phyloP scores from a whole-genome alignment of 2,329 filamentous ascomycete species.

The Beauveria sp. region DNA sequence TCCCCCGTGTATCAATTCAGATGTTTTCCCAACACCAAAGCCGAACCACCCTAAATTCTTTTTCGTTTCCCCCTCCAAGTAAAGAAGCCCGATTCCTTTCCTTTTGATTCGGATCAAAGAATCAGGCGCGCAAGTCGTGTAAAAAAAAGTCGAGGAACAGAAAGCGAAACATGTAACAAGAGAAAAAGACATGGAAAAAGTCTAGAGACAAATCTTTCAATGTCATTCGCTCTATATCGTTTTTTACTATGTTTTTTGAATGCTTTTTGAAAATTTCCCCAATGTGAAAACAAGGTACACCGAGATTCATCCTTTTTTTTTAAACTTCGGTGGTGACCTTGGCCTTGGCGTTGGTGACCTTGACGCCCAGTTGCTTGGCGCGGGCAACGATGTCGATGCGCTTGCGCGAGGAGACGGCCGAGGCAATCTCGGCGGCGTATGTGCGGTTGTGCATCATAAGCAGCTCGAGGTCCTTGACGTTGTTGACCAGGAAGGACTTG shows the following conservation, averaged over 20 bases:
- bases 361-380: constrained; percentile 97
- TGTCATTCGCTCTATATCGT: constrained; percentile 7
- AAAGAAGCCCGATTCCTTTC: constrained; percentile 4
- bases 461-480: constrained; percentile 90
- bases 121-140: neutral
- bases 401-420: constrained; percentile 98
- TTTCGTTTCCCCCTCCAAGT: neutral
- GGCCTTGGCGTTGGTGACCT: constrained; percentile 99
- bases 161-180: neutral
- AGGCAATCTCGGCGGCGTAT: constrained; percentile 97
- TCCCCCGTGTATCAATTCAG: too few species aligned
- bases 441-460: constrained; percentile 99
- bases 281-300: constrained; percentile 2
- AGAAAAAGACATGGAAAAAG: neutral
- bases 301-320: constrained; percentile 33
- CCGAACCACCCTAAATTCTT: neutral
- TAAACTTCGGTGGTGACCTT: constrained; percentile 94
- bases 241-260: constrained; percentile 8
- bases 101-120: constrained; percentile 1
- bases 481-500: constrained; percentile 99
- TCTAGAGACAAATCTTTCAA: neutral
- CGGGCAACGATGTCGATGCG: constrained; percentile 95
- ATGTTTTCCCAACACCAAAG: neutral
- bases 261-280: neutral
- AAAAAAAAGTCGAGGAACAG: too few species aligned